Evolutionary conservation across 2,329 filamentous ascomycete genomes (phyloP).

Genomic region (Xylariales sp.): DNA sequence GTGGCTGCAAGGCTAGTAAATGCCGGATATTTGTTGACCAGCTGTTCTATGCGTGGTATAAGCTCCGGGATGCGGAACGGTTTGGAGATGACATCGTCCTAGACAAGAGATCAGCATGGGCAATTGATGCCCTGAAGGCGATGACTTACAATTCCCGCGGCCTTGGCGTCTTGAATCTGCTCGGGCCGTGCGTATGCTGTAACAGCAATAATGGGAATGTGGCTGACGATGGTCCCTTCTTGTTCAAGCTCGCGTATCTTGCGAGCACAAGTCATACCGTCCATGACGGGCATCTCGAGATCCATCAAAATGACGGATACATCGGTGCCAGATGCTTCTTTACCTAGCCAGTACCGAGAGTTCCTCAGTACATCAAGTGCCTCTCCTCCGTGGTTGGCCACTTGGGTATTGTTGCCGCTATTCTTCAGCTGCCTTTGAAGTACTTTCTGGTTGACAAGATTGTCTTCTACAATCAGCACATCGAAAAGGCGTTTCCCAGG

Average conservation of each 20-base stretch:
- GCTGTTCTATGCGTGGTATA: conserved; percentile 60
- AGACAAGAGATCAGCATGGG: conserved; percentile 15
- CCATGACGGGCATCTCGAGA: conserved; percentile 80
- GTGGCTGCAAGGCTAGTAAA: background rate
- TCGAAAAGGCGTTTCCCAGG: conserved; percentile 38
- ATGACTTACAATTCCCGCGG: conserved; percentile 64
- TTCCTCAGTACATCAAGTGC: conserved; percentile 53
- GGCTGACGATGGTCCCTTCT: conserved; percentile 54
- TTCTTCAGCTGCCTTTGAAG: conserved; percentile 58
- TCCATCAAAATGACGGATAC: conserved; percentile 74
- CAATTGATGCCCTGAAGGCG: background rate
- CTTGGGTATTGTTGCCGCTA: conserved; percentile 54
- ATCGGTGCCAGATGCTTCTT: conserved; percentile 42
- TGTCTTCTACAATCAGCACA: conserved; percentile 64
- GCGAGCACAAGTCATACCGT: conserved; percentile 68
- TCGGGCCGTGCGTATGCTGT: conserved; percentile 74
- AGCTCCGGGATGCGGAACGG: conserved; percentile 73
- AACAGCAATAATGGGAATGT: conserved; percentile 78
- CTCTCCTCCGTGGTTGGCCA: conserved; percentile 62
- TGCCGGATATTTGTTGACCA: conserved; percentile 29
- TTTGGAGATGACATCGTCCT: conserved; percentile 74
- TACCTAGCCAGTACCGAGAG: conserved; percentile 52
- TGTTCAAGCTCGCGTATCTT: conserved; percentile 65
- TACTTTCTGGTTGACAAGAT: conserved; percentile 62
- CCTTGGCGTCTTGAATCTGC: conserved; percentile 66